These are phyloP conservation scores for Torulaspora maleeae DNA, from an alignment of 805 yeast species.

Conservation along the genomic window DNA sequence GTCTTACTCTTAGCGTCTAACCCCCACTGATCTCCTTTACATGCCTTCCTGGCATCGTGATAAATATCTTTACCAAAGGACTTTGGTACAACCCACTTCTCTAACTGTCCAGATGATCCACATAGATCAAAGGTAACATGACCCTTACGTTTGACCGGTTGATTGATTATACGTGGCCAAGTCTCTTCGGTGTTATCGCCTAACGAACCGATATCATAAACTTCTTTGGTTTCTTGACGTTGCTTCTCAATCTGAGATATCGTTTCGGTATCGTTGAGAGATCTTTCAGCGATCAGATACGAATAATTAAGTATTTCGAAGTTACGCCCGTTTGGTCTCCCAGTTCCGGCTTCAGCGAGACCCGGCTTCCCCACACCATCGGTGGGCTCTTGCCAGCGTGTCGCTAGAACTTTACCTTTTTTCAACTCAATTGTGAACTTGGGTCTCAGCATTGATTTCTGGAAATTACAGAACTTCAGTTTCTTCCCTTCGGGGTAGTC, in stretches of 20 bases:
- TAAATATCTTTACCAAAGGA: slow-evolving; percentile 68
- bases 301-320: slow-evolving; percentile 69
- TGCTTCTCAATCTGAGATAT: slow-evolving; percentile 41
- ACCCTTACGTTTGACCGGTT: slow-evolving; percentile 73
- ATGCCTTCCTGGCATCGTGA: slow-evolving; percentile 85
- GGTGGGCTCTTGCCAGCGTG: slow-evolving; percentile 58
- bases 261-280: slow-evolving; percentile 41
- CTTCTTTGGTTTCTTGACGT: slow-evolving; percentile 32
- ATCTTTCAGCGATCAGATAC: slow-evolving; percentile 67
- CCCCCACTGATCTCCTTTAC: slow-evolving; percentile 87
- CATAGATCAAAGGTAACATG: slow-evolving; percentile 79
- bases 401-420: slow-evolving; percentile 69
- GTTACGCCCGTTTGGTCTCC: slow-evolving; percentile 68
- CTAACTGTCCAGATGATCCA: slow-evolving; percentile 72
- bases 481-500: slow-evolving; percentile 51
- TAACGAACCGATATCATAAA: slow-evolving; percentile 21
- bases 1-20: slow-evolving; percentile 54
- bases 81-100: slow-evolving; percentile 83
- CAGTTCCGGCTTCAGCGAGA: slow-evolving; percentile 53
- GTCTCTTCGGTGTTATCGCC: slow-evolving; percentile 32
- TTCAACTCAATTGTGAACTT: slow-evolving; percentile 76
- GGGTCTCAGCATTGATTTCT: slow-evolving; percentile 71
- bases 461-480: slow-evolving; percentile 70
- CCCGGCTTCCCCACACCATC: slow-evolving; percentile 50
- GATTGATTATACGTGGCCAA: slow-evolving; percentile 70